Conservation (phyloP, 1,284 basidiomycete genomes). For the Leccinum pachyderme region DNA sequence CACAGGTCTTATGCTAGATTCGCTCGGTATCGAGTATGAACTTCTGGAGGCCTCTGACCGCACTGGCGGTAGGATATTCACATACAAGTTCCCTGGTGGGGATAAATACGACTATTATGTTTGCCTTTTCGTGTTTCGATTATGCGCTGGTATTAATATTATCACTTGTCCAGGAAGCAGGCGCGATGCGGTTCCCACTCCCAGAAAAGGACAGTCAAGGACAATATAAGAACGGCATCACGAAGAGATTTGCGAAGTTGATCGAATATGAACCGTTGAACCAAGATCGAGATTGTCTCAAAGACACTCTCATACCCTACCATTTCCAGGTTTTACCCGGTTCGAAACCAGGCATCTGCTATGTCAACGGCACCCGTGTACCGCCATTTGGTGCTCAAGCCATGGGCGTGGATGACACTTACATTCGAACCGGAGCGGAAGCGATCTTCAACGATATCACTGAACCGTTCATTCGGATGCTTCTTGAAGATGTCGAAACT, state of each 20-base stretch:
- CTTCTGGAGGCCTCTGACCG: constrained; percentile 32
- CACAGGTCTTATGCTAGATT: constrained; percentile 31
- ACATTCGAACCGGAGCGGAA: constrained; percentile 11
- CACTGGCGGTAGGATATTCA: neutral
- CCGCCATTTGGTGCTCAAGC: neutral
- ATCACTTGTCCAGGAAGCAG: constrained; percentile 21
- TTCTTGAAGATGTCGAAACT: neutral
- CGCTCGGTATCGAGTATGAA: constrained; percentile 32
- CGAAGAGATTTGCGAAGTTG: constrained; percentile 32
- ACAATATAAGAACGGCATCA: constrained; percentile 22
- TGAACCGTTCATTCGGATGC: neutral
- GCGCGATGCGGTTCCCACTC: constrained; percentile 33
- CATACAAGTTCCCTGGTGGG: neutral
- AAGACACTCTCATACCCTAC: constrained; percentile 8
- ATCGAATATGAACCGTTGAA: constrained; percentile 16
- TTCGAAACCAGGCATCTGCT: constrained; percentile 9
- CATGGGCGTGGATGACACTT: constrained; percentile 7
- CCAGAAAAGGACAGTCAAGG: neutral
- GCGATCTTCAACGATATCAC: constrained; percentile 10
- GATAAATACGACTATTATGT: neutral
- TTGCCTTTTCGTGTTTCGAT: neutral
- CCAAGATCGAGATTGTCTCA: constrained; percentile 5
- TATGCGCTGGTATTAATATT: neutral
- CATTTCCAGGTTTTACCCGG: neutral
- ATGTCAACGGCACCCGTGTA: constrained; percentile 14